Conservation (phyloP, 164 flowering plant genomes). For the Vitis rotundifolia region DNA sequence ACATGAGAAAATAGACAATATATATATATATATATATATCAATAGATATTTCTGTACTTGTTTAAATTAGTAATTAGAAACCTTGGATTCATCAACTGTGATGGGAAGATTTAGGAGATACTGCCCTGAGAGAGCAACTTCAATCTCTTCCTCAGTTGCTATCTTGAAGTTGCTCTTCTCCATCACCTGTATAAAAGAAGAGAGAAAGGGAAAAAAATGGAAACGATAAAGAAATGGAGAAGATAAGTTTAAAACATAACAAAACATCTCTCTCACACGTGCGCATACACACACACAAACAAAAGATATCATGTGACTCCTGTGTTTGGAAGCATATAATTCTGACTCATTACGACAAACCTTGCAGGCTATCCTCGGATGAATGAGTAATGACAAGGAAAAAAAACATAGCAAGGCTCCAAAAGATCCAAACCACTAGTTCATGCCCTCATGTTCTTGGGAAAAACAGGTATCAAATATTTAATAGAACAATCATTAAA, state of each 20-base stretch:
- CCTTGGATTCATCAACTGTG: conserved; percentile 88
- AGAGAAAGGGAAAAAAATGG: not conserved
- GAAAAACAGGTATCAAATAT: too few relatives aligned
- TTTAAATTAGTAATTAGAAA: conserved; percentile 17
- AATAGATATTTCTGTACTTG: not conserved
- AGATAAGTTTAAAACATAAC: not conserved
- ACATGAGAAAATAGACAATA: not conserved
- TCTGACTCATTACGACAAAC: too few relatives aligned
- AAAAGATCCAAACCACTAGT: too few relatives aligned
- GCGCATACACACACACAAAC: too few relatives aligned
- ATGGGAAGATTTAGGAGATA: conserved; percentile 96
- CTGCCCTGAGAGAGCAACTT: conserved; percentile 83
- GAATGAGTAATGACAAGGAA: too few relatives aligned
- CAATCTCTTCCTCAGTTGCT: conserved; percentile 71
- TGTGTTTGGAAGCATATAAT: too few relatives aligned
- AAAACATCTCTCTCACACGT: too few relatives aligned
- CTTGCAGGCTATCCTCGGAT: too few relatives aligned
- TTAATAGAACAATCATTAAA: too few relatives aligned
- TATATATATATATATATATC: not conserved
- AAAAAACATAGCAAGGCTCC: too few relatives aligned
- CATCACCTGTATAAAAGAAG: conserved; percentile 57
- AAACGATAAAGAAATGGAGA: not conserved
- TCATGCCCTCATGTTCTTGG: too few relatives aligned
- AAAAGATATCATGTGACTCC: too few relatives aligned
- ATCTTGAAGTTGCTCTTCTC: conserved; percentile 89